Conservation (phyloP, 192 early-diverging fungal species). For the Backusella macrospora region DNA sequence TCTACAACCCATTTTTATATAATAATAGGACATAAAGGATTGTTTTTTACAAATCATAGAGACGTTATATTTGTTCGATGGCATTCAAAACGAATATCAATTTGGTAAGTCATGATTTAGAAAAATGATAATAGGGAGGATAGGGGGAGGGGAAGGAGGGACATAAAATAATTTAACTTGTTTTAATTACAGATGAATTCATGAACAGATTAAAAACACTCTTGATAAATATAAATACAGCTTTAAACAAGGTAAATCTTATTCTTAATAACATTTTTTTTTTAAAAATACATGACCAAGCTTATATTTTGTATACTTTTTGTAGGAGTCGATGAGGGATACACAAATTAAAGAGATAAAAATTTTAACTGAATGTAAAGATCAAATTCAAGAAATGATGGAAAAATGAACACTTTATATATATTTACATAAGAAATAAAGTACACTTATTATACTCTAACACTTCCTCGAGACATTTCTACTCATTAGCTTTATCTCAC, state of each 20-base stretch:
- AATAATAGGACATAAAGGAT: neutral
- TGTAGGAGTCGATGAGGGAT: slow-evolving; percentile 7
- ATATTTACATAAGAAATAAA: no score
- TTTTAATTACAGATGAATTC: neutral
- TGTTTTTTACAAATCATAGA: slow-evolving; percentile 8
- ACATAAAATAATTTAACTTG: no score
- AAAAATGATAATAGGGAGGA: neutral
- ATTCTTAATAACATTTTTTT: no score
- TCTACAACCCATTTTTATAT: neutral
- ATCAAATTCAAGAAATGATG: neutral
- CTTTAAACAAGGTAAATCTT: slow-evolving; percentile 7
- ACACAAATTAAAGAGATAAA: neutral
- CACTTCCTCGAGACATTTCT: no score
- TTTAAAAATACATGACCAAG: no score
- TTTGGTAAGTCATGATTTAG: neutral
- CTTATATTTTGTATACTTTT: no score
- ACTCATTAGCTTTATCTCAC: no score
- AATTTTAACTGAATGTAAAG: neutral
- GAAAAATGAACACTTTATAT: neutral
- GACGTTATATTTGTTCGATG: neutral
- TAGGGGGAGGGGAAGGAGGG: neutral
- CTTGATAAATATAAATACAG: slow-evolving; percentile 4
- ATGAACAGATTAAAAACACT: neutral
- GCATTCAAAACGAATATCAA: slow-evolving; percentile 8
- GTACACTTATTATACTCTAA: no score